Conservation (phyloP, 2,329 filamentous ascomycete genomes). For the Xylaria sp. region DNA sequence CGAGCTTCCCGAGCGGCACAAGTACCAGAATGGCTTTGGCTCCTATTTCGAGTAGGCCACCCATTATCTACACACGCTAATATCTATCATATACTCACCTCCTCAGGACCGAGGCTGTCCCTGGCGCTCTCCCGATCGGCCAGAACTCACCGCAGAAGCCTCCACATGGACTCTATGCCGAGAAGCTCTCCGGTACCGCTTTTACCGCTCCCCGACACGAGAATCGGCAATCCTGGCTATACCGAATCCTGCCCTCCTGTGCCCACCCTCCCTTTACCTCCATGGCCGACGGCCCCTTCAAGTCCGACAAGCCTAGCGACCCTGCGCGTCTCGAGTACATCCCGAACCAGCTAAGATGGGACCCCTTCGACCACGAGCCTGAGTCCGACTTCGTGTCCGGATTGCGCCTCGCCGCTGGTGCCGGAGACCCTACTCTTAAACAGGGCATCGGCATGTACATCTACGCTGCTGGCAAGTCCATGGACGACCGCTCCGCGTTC, state of each 20-base stretch:
- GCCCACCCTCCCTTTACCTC: constrained; percentile 57
- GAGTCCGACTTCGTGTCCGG: constrained; percentile 59
- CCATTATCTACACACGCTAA: neutral
- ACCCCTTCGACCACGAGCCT: constrained; percentile 79
- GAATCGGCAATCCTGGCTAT: constrained; percentile 70
- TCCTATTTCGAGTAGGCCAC: constrained; percentile 72
- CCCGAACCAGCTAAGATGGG: constrained; percentile 87
- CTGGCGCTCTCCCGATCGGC: constrained; percentile 72
- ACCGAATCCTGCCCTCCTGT: constrained; percentile 67
- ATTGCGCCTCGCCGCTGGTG: constrained; percentile 74
- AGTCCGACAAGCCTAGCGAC: constrained; percentile 59
- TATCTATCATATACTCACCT: constrained; percentile 17
- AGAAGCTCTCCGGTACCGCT: constrained; percentile 71
- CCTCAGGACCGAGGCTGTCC: constrained; percentile 66
- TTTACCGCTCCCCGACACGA: constrained; percentile 69
- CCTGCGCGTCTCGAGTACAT: constrained; percentile 73
- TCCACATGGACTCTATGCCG: constrained; percentile 75
- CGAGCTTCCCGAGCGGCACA: constrained; percentile 60
- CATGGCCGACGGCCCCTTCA: constrained; percentile 55
- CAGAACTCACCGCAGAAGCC: constrained; percentile 79
- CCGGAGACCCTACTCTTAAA: constrained; percentile 79
- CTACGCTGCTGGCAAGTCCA: constrained; percentile 77
- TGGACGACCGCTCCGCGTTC: constrained; percentile 75
- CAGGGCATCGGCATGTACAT: constrained; percentile 76
- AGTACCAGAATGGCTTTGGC: constrained; percentile 75